Evolutionary conservation across 768 basidiomycete species (phyloP).

Genomic region (Galerina marginata): DNA sequence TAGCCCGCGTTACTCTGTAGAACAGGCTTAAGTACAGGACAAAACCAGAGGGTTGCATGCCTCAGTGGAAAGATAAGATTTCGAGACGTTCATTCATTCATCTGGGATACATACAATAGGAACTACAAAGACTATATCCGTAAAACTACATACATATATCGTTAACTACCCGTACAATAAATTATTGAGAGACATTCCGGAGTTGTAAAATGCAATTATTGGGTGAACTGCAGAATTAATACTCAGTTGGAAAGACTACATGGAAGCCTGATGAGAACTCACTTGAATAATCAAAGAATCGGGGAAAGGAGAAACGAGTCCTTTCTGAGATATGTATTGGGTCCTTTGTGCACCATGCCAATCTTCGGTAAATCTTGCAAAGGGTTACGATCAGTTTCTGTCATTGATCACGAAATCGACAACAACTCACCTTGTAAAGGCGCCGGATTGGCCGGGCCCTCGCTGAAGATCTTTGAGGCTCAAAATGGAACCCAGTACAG

Average conservation of each 20-base stretch:
- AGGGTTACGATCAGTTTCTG: not conserved
- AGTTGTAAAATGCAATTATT: no score
- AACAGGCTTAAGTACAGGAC: no score
- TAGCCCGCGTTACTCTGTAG: no score
- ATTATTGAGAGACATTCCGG: no score
- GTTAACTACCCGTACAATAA: no score
- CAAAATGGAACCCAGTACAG: constrained; percentile 50
- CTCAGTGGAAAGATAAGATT: no score
- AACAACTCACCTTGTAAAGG: constrained; percentile 40
- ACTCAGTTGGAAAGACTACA: not conserved
- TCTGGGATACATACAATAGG: no score
- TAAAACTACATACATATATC: no score
- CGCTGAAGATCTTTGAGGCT: constrained; percentile 45
- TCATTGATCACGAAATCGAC: not conserved
- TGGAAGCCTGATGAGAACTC: not conserved
- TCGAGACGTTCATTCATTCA: no score
- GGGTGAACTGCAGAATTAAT: no score
- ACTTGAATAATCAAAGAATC: constrained; percentile 47
- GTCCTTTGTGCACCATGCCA: constrained; percentile 36
- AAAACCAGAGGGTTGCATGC: no score
- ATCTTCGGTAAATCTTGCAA: constrained; percentile 39
- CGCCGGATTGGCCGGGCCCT: constrained; percentile 43
- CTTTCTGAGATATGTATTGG: constrained; percentile 40
- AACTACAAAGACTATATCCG: no score
- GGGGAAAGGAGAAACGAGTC: constrained; percentile 47